These are phyloP conservation scores for Tuber magnatum DNA, from an alignment of 495 filamentous ascomycete species.

Conservation along the genomic window DNA sequence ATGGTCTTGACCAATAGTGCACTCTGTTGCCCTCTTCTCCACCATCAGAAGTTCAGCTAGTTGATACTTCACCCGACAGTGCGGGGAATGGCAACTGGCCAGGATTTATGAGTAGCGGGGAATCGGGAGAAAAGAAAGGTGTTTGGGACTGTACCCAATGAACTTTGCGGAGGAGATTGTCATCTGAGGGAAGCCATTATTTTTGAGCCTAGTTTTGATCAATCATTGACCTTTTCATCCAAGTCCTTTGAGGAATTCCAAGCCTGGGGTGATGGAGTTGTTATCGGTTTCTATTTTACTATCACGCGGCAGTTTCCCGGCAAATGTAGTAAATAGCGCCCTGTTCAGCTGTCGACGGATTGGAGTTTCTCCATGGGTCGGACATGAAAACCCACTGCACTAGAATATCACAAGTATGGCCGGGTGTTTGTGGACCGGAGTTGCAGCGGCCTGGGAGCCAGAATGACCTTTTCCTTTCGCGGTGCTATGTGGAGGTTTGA, in stretches of 20 bases:
- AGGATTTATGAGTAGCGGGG: background rate
- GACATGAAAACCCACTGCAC: background rate
- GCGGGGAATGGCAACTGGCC: background rate
- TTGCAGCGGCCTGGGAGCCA: background rate
- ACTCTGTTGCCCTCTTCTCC: background rate
- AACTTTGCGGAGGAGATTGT: background rate
- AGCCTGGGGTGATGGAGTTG: background rate
- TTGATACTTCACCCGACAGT: background rate
- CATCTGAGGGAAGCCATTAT: background rate
- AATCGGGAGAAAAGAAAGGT: background rate
- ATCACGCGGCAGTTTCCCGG: background rate
- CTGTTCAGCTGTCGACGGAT: background rate
- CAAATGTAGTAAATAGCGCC: background rate
- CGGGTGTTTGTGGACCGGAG: background rate
- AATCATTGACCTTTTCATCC: background rate
- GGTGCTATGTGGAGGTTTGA: background rate
- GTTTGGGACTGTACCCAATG: background rate
- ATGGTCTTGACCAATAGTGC: background rate
- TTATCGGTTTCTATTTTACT: background rate
- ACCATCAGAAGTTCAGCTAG: background rate
- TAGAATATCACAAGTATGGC: background rate
- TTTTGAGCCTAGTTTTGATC: background rate
- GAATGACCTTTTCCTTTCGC: background rate
- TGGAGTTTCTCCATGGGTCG: background rate
- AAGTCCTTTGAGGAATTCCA: background rate